Conservation (phyloP, 2,329 filamentous ascomycete genomes). For the Epichloe bromicola region DNA sequence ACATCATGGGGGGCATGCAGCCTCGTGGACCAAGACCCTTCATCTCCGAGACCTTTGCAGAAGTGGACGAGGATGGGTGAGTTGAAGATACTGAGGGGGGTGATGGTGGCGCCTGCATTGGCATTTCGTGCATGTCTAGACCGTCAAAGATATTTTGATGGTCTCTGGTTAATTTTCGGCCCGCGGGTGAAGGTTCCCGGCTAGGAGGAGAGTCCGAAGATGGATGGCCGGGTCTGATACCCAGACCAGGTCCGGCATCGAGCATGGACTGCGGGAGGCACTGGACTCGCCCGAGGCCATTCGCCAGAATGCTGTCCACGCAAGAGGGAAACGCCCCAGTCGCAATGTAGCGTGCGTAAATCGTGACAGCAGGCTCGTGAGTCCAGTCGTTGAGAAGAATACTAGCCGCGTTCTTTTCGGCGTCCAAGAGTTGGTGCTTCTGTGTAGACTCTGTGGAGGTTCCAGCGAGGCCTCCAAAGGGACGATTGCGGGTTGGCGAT, state of each 20-base stretch:
- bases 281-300: slow-evolving; percentile 1
- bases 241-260: background rate
- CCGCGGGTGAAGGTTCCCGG: too few species aligned
- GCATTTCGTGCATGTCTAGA: background rate
- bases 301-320: slow-evolving; percentile 4
- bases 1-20: slow-evolving; percentile 3
- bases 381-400: slow-evolving; percentile 5
- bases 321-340: slow-evolving; percentile 1
- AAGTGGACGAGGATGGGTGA: background rate
- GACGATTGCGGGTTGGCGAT: background rate
- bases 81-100: background rate
- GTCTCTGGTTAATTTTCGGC: background rate
- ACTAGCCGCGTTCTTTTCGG: background rate
- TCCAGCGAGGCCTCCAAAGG: background rate
- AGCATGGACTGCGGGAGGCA: slow-evolving; percentile 1
- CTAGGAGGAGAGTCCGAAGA: too few species aligned
- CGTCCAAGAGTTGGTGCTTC: background rate
- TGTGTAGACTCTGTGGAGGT: background rate
- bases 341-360: background rate
- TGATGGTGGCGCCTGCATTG: background rate
- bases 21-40: background rate
- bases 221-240: background rate
- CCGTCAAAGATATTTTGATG: background rate
- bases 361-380: background rate
- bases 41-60: background rate